phyloP scores from a whole-genome alignment of 345 rosid species.

The Pistacia atlantica region DNA sequence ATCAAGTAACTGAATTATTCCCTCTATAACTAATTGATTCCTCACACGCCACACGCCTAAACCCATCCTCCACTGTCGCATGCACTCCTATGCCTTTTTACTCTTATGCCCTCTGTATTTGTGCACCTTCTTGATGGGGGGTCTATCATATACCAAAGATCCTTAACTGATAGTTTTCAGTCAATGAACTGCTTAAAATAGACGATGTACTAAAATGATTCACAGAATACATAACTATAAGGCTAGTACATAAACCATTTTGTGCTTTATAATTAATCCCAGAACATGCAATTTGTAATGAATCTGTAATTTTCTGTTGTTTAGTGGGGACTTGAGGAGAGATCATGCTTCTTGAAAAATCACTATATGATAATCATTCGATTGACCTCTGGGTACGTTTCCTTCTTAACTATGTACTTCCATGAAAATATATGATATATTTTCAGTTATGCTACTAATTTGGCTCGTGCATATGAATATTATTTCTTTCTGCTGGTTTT shows the following conservation, averaged over 20 bases:
- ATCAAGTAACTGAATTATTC: no score
- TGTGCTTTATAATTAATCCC: background rate
- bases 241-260: background rate
- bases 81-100: no score
- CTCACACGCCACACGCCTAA: no score
- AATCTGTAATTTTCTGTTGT: slow-evolving; percentile 18
- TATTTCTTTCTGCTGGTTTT: background rate
- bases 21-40: no score
- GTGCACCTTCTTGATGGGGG: no score
- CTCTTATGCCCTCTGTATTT: no score
- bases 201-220: background rate
- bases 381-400: slow-evolving; percentile 71
- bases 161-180: background rate
- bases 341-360: slow-evolving; percentile 90
- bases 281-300: background rate
- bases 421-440: background rate
- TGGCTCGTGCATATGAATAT: background rate
- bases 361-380: slow-evolving; percentile 66
- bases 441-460: background rate
- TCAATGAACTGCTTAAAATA: background rate
- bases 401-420: background rate
- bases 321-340: slow-evolving; percentile 82
- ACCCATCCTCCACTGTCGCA: no score
- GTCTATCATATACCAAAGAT: no score
- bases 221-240: background rate